phyloP scores from a whole-genome alignment of 2,329 filamentous ascomycete species.

The Diaporthe ampelina region DNA sequence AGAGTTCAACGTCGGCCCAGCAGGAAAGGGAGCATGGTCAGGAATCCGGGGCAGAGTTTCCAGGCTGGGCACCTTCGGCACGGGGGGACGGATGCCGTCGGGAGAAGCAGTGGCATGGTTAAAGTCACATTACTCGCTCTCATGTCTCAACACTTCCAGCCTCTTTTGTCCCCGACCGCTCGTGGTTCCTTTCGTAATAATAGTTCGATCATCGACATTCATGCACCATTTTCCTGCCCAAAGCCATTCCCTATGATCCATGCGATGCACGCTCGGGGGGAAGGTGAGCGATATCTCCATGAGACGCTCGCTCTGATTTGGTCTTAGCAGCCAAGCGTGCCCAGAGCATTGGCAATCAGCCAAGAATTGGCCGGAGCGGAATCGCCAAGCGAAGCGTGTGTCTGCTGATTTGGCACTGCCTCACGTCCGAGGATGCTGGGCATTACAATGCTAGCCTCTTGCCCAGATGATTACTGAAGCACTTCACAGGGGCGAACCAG shows the following conservation, averaged over 20 bases:
- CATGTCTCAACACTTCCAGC: constrained; percentile 22
- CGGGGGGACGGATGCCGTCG: constrained; percentile 15
- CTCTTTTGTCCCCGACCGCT: constrained; percentile 7
- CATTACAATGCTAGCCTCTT: constrained; percentile 25
- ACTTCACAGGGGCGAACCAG: constrained; percentile 25
- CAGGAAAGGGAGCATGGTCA: neutral
- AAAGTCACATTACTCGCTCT: constrained; percentile 32
- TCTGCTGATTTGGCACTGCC: constrained; percentile 34
- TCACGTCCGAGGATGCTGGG: constrained; percentile 31
- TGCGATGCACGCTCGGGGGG: neutral
- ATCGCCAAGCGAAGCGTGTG: constrained; percentile 27
- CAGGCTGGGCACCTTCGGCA: neutral
- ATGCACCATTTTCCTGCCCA: constrained; percentile 10
- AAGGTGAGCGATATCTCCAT: neutral
- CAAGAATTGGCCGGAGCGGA: constrained; percentile 34
- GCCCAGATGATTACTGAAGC: constrained; percentile 23
- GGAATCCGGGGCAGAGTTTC: neutral
- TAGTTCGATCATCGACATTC: constrained; percentile 15
- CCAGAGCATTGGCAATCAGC: constrained; percentile 30
- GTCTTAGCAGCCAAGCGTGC: constrained; percentile 23
- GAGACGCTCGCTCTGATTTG: constrained; percentile 21
- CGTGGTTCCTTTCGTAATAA: constrained; percentile 20
- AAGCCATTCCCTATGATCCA: neutral
- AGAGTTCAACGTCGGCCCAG: neutral
- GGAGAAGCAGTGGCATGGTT: constrained; percentile 20